Evolutionary conservation across 1,139 yeast genomes (phyloP), one percentile per base, ranked within the genome.

Genomic region (Kodamaea ohmeri): DNA sequence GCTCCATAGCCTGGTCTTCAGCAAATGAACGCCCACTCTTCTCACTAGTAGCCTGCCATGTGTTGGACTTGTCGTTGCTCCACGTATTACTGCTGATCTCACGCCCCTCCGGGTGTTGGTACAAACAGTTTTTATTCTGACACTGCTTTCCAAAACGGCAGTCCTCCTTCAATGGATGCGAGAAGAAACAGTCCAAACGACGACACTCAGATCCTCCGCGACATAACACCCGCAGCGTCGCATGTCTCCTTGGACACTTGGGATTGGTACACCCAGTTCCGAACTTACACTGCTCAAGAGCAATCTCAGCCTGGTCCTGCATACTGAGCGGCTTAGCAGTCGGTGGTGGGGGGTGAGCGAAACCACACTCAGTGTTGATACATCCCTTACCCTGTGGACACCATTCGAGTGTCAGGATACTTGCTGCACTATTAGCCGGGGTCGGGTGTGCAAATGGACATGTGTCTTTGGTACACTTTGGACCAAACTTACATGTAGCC

Each of bases 371-470:
- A 1, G 71, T 56, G 56, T 87, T 78, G 31, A 62, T 53, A 65
- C 96, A 88, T 21, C 63, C 61, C 47, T 81, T 73, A 45, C 86
- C 88, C 35, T 70, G 78, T 19, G 80, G 67, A 65, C 96, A 88
- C 95, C 95, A 86, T 47, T 80, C 82, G 40, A 79, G 65, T 15
- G 74, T 73, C 17, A 75, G 67, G 26, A 88, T 87, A 50, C 80
- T 78, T 17, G 89, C 88, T 42, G 75, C 78, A 42, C 74, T 77
- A 58, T 84, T 86, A 12, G 88, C 85, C 1, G 95, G 94, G 1
- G 96, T 86, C 34, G 96, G 96, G 55, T 88, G 96, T 20, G 90
- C 96, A 65, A 82, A 87, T 18, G 89, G 88, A 65, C 96, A 88
- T 45, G 76, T 63, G 44, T 80, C 88, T 53, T 84, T 85, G 21